Evolutionary conservation across 2,329 filamentous ascomycete species (phyloP), one percentile per base, ranked within the genome.

Genomic region (Monosporascus sp.): DNA sequence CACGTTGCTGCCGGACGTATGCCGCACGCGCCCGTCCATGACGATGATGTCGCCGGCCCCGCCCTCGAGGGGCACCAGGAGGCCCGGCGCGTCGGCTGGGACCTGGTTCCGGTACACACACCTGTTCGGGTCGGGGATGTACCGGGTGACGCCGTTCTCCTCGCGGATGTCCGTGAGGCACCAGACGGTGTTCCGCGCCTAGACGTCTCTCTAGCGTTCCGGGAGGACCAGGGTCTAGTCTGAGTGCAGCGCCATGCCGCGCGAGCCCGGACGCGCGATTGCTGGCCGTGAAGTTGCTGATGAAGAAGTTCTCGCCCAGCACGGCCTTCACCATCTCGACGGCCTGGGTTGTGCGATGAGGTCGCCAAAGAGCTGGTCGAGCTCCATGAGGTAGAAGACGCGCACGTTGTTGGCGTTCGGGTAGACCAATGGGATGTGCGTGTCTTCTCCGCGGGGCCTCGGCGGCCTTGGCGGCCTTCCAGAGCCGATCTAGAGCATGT

Each of bases 241-340:
- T 8, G 65, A 68, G 55, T 70, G 68, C 27, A 70, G 57, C 1
- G 59, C 62, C 68, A 68, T 67, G 11, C 57, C 62, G 52, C 58
- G 45, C 15, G 62, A 60, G 1, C 69, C 69, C 0, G 69, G 68
- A 0, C 66, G 61, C 11, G 67, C 67, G 45, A 70, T 70, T 70
- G 52, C 70, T 70, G 46, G 66, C 65, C 5, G 67, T 69, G 55
- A 71, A 70, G 55, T 70, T 70, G 20, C 59, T 64, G 51, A 70
- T 64, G 11, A 70, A 54, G 58, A 68, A 66, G 18, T 18, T 25
- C 11, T 50, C 39, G 17, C 53, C 50, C 7, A 55, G n/a, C 5
- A 55, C 31, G 11, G 50, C 3, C 27, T 48, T 41, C 2, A 49
- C 50, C 50, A 57, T 55, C 14, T 58, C 56, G 15, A 58, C 31